Base-by-base conservation (phyloP, 2,329 filamentous ascomycete species). In the Furcasterigmium sp. region DNA sequence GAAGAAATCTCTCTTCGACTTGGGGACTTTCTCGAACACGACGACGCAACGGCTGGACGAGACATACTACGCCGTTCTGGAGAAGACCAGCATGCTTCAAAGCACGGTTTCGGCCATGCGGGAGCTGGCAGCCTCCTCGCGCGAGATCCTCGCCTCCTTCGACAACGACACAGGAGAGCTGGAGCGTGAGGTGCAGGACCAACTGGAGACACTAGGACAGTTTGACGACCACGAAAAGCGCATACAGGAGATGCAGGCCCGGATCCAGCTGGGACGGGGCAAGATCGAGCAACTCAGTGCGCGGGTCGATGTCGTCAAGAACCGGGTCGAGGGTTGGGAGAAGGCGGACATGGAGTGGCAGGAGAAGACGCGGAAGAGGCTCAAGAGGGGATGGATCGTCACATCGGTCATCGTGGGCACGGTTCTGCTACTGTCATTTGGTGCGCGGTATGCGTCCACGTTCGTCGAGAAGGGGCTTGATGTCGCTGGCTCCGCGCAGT, bases 51-150 rank as follows among this genome's bases (percentile, higher is more conserved):
- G 76, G 26, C 76, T 91, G 34, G 85, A 91, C 58, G 78, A 85
- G 46, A 83, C 83, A 3, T 91, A 90, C 64, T 85, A 86, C 50
- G 77, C 79, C 1, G 76, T 90, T 9, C 69, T 89, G 23, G 82
- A 87, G 57, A 87, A 84, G 56, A 72, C 85, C 39, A 75, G 74
- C 39, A 61, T 72, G 1, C 67, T 91, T 29, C 82, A 84, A 42
- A 75, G 70, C 51, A 87, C 81, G 1, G 76, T 90, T 30, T 60
- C 69, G 6, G 75, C 75, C 3, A 67, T 91, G 21, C 82, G 81
- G 54, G 80, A 85, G 51, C 71, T 91, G n/a, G 80, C 83, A 1
- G 67, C 68, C 23, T 69, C 78, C 53, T 82, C 82, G 6, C 73
- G 71, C 42, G 70, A 77, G 41, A 69, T 84, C 8, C 75, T 78